Conservation (phyloP, 345 rosid species). For the Adansonia digitata region DNA sequence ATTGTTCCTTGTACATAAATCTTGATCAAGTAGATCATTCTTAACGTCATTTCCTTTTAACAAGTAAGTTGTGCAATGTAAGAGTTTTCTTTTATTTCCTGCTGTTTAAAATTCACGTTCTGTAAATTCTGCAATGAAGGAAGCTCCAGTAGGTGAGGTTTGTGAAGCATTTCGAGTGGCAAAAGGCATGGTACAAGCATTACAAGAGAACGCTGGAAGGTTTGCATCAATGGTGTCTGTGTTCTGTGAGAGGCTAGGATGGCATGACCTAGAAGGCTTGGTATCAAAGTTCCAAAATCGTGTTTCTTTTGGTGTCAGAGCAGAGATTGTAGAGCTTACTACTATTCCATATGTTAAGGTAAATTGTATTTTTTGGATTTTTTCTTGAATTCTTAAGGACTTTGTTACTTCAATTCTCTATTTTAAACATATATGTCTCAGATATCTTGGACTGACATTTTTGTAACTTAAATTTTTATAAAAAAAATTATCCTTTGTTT, state of each 20-base stretch:
- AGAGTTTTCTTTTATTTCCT: constrained; percentile 10
- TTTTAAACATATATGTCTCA: neutral
- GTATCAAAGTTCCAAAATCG: constrained; percentile 92
- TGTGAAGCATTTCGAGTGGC: constrained; percentile 94
- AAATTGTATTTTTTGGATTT: constrained; percentile 13
- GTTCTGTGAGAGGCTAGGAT: constrained; percentile 93
- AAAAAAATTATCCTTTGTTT: neutral
- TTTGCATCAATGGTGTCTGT: constrained; percentile 96
- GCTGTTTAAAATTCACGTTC: constrained; percentile 11
- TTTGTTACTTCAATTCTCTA: neutral
- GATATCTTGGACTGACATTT: constrained; percentile 2
- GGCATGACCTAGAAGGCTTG: constrained; percentile 95
- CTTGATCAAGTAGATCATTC: neutral
- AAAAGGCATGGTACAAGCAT: constrained; percentile 93
- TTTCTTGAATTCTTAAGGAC: constrained; percentile 1
- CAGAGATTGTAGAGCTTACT: constrained; percentile 96
- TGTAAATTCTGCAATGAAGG: constrained; percentile 48
- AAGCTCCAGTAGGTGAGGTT: constrained; percentile 82
- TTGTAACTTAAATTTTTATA: neutral
- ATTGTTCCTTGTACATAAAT: neutral
- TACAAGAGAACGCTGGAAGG: constrained; percentile 98
- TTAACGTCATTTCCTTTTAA: neutral
- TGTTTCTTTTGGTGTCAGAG: constrained; percentile 96
- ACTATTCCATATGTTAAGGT: constrained; percentile 91
- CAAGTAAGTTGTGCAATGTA: neutral